A percentile compares a stretch with the other conserved stretches of the same genome.
Evolutionary conservation across 2,329 filamentous ascomycete genomes (phyloP).

Genomic region (Clarireedia homoeocarpa): DNA sequence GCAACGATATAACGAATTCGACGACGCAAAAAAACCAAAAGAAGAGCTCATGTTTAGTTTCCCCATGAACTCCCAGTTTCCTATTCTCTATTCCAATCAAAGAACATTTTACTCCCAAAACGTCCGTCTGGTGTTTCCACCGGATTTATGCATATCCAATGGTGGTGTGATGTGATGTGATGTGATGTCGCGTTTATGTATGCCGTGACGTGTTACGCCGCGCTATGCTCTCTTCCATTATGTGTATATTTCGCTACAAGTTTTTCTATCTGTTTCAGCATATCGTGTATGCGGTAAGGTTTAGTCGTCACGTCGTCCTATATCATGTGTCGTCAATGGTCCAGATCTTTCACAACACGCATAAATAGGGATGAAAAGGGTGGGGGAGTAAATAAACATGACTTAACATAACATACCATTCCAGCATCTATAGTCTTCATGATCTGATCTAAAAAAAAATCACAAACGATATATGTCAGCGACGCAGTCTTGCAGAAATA

Average conservation of each 20-base stretch:
- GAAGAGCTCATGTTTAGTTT: neutral
- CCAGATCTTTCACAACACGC: too few species aligned
- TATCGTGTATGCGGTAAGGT: slow-evolving; percentile 20
- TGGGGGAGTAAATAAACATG: neutral
- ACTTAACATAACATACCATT: slow-evolving; percentile 44
- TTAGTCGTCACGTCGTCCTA: slow-evolving; percentile 24
- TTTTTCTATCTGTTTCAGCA: slow-evolving; percentile 19
- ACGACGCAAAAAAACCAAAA: neutral
- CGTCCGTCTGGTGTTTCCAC: too few species aligned
- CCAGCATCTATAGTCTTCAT: slow-evolving; percentile 47
- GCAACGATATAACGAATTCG: neutral
- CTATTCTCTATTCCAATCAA: neutral
- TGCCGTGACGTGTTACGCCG: neutral
- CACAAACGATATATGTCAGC: too few species aligned
- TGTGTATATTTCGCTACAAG: slow-evolving; percentile 11
- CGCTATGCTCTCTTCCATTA: neutral
- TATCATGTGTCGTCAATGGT: slow-evolving; percentile 9
- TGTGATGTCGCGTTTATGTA: neutral
- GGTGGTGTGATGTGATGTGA: neutral
- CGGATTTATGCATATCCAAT: neutral
- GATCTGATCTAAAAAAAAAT: too few species aligned
- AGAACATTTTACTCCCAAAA: too few species aligned
- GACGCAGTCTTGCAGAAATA: too few species aligned
- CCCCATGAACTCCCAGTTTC: neutral
- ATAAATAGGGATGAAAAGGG: neutral